Percentiles rank a stretch among this genome's conserved stretches.
These are phyloP conservation scores for Casaregolazyma lundiana DNA, from an alignment of 1,139 yeast genomes.

Conservation along the genomic window DNA sequence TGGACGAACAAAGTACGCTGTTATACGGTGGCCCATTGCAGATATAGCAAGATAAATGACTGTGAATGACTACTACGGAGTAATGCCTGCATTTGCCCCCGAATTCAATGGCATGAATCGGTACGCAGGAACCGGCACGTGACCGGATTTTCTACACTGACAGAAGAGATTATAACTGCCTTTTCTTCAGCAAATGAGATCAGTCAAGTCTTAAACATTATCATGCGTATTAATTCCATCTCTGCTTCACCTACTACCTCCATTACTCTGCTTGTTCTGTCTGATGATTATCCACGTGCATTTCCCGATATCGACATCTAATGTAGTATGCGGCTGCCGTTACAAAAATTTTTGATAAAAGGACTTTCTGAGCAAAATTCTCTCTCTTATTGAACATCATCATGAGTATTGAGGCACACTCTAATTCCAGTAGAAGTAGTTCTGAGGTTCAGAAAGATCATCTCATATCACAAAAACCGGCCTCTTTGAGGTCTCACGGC, in stretches of 20 bases:
- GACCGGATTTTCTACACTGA: neutral
- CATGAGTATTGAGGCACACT: neutral
- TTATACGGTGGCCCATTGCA: too few species aligned
- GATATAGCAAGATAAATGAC: too few species aligned
- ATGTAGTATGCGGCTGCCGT: neutral
- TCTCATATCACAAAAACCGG: neutral
- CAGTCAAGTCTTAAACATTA: too few species aligned
- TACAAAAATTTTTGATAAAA: neutral
- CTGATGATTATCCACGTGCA: too few species aligned
- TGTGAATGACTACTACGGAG: too few species aligned
- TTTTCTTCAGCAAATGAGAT: too few species aligned
- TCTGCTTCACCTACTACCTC: too few species aligned
- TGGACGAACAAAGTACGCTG: too few species aligned
- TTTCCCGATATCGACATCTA: neutral
- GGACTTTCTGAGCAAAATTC: neutral
- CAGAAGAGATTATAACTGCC: neutral
- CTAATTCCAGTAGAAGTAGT: neutral
- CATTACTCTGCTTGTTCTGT: too few species aligned
- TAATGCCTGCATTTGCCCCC: too few species aligned
- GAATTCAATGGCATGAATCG: too few species aligned
- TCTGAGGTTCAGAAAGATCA: neutral
- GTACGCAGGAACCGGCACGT: neutral
- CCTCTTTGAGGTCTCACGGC: neutral
- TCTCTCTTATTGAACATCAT: neutral
- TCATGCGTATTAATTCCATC: too few species aligned